phyloP scores from a whole-genome alignment of 2,329 filamentous ascomycete genomes.

The Hyphodiscus sp. region DNA sequence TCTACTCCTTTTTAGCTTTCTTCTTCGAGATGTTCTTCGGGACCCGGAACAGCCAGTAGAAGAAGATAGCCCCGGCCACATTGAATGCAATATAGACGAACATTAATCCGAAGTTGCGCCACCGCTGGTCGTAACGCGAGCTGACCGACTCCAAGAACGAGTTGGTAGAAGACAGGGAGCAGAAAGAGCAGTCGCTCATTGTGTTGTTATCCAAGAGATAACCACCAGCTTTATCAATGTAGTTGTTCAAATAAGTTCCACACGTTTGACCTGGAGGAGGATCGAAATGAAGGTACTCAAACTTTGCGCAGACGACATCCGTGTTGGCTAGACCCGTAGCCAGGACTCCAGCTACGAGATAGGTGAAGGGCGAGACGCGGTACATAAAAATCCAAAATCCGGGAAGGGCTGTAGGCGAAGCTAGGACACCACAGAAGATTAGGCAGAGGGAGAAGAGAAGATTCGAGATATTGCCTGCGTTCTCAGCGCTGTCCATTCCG shows the following conservation, averaged over 20 bases:
- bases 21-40: slow-evolving; percentile 33
- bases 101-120: slow-evolving; percentile 62
- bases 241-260: slow-evolving; percentile 47
- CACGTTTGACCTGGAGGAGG: slow-evolving; percentile 56
- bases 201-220: slow-evolving; percentile 44
- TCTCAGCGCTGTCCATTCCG: slow-evolving; percentile 68
- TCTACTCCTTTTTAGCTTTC: slow-evolving; percentile 27
- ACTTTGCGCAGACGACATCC: slow-evolving; percentile 56
- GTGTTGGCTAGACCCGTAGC: slow-evolving; percentile 64
- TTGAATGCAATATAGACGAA: slow-evolving; percentile 42
- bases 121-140: slow-evolving; percentile 51
- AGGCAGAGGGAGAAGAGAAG: slow-evolving; percentile 67
- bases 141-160: slow-evolving; percentile 41
- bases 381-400: slow-evolving; percentile 86
- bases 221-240: slow-evolving; percentile 44
- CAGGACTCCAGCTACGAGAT: slow-evolving; percentile 69
- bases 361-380: slow-evolving; percentile 74
- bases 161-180: slow-evolving; percentile 46
- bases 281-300: slow-evolving; percentile 63
- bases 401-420: slow-evolving; percentile 54
- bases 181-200: slow-evolving; percentile 49
- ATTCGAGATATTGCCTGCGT: slow-evolving; percentile 70
- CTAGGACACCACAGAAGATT: slow-evolving; percentile 73
- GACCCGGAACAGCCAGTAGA: slow-evolving; percentile 47
- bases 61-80: slow-evolving; percentile 41